Conservation (phyloP, 2,329 filamentous ascomycete genomes). For the Aspergillaceae sp. region DNA sequence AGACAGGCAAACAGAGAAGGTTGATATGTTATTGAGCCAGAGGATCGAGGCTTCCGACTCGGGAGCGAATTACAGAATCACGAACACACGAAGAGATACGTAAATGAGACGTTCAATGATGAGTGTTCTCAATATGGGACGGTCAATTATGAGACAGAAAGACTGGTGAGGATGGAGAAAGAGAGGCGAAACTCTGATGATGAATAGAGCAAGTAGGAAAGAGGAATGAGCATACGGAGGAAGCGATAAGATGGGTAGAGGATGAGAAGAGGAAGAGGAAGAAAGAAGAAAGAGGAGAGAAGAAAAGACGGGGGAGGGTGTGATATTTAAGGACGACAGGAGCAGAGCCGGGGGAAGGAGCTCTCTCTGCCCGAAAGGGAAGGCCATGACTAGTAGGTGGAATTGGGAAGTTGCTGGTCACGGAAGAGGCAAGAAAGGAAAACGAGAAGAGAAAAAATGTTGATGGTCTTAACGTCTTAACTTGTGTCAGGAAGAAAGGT, state of each 20-base stretch:
- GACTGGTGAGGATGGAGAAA: not conserved
- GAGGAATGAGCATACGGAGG: slow-evolving; percentile 2
- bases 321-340: not conserved
- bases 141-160: not conserved
- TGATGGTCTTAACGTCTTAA: too few species aligned
- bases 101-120: not conserved
- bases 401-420: not conserved
- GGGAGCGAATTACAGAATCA: not conserved
- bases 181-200: not conserved
- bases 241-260: slow-evolving; percentile 1
- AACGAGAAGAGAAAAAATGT: too few species aligned
- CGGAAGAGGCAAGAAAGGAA: not conserved
- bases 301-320: not conserved
- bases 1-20: not conserved
- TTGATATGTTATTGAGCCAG: not conserved
- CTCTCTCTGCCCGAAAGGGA: not conserved
- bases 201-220: slow-evolving; percentile 1
- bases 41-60: not conserved
- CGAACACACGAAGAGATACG: too few species aligned
- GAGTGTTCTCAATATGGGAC: not conserved
- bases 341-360: not conserved
- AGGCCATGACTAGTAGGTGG: not conserved
- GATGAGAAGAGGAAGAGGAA: slow-evolving; percentile 1
- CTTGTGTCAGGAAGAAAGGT: too few species aligned
- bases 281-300: slow-evolving; percentile 1